Evolutionary conservation across 2,329 filamentous ascomycete species (phyloP).

Genomic region (Cercospora canescens): DNA sequence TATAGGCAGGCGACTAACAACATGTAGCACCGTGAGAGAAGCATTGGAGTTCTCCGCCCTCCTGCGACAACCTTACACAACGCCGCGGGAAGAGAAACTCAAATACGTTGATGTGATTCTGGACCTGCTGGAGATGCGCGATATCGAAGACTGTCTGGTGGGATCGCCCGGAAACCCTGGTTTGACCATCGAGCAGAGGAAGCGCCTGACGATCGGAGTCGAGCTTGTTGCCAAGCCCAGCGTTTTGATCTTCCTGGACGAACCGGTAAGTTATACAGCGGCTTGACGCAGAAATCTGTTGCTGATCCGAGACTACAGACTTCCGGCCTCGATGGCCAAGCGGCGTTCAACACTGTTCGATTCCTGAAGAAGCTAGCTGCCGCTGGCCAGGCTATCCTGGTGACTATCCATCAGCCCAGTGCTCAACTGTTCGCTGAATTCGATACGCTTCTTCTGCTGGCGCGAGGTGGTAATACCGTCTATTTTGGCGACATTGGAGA

Average conservation of each 20-base stretch:
- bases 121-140: conserved; percentile 64
- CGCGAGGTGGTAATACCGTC: conserved; percentile 64
- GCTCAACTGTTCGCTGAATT: conserved; percentile 67
- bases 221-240: conserved; percentile 60
- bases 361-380: conserved; percentile 67
- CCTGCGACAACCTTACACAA: conserved; percentile 60
- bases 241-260: conserved; percentile 65
- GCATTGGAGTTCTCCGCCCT: conserved; percentile 66
- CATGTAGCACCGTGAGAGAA: conserved; percentile 67
- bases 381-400: conserved; percentile 66
- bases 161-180: conserved; percentile 61
- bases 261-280: too few relatives aligned
- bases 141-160: conserved; percentile 65
- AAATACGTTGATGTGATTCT: conserved; percentile 67
- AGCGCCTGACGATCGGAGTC: conserved; percentile 58
- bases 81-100: conserved; percentile 62
- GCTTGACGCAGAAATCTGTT: too few relatives aligned
- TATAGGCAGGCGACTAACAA: too few relatives aligned
- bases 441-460: conserved; percentile 64
- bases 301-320: too few relatives aligned
- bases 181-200: conserved; percentile 54
- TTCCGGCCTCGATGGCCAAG: conserved; percentile 62
- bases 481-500: conserved; percentile 63
- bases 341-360: conserved; percentile 65
- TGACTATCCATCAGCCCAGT: conserved; percentile 69